These are phyloP conservation scores for Xerocomellus intermedius DNA, from an alignment of 768 basidiomycete species.

Conservation along the genomic window DNA sequence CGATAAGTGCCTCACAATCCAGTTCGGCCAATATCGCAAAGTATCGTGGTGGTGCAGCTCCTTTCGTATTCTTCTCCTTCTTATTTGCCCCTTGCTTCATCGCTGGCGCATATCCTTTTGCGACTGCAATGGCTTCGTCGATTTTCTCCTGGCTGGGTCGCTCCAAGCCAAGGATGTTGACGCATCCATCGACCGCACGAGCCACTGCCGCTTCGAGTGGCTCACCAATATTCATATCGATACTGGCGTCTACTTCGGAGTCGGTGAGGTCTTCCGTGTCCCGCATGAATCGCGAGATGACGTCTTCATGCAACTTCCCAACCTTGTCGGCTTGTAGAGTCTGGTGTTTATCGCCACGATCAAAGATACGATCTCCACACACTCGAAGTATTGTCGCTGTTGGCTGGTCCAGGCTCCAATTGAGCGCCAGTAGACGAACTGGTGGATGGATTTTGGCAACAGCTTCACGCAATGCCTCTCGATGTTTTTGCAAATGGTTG, in stretches of 20 bases:
- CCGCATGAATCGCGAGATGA: constrained; percentile 80
- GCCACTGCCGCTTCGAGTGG: constrained; percentile 52
- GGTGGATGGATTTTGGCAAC: constrained; percentile 44
- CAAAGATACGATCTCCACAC: constrained; percentile 70
- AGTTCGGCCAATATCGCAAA: constrained; percentile 78
- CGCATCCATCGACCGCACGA: constrained; percentile 58
- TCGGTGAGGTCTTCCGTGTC: constrained; percentile 58
- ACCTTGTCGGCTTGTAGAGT: constrained; percentile 59
- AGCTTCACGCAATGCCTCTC: constrained; percentile 62
- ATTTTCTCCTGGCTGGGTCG: constrained; percentile 57
- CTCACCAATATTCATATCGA: constrained; percentile 67
- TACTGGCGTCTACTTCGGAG: constrained; percentile 60
- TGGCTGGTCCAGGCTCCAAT: constrained; percentile 66
- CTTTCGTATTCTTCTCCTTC: constrained; percentile 27
- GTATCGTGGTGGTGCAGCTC: constrained; percentile 52
- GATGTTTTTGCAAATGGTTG: constrained; percentile 84
- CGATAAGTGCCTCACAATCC: constrained; percentile 52
- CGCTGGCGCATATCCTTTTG: constrained; percentile 41
- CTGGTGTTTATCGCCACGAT: constrained; percentile 85
- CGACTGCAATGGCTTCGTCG: constrained; percentile 40
- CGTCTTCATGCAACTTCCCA: constrained; percentile 64
- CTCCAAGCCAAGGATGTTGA: constrained; percentile 51
- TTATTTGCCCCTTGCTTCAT: constrained; percentile 3
- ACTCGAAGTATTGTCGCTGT: constrained; percentile 67
- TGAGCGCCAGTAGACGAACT: constrained; percentile 75